Evolutionary conservation across 2,329 filamentous ascomycete genomes (phyloP).

Genomic region (Cryphonectria carpinicola): DNA sequence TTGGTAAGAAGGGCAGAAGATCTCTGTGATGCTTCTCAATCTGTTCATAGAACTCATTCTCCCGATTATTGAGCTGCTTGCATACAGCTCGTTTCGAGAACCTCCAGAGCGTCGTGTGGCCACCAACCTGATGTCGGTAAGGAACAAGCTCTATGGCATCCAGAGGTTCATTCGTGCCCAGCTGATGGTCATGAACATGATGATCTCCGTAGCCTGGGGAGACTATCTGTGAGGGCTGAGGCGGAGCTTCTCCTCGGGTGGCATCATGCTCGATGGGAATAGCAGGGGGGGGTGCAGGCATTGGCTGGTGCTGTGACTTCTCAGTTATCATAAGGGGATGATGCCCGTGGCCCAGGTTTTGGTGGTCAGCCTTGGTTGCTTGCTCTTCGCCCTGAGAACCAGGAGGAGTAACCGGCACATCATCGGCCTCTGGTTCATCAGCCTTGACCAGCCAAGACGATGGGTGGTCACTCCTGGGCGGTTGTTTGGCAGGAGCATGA

Average conservation of each 20-base stretch:
- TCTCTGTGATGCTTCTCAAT: slow-evolving; percentile 91
- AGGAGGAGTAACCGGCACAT: slow-evolving; percentile 32
- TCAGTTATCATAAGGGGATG: slow-evolving; percentile 22
- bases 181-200: slow-evolving; percentile 56
- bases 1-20: slow-evolving; percentile 86
- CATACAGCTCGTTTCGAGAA: slow-evolving; percentile 95
- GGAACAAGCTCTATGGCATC: slow-evolving; percentile 95
- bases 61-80: slow-evolving; percentile 96
- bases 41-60: slow-evolving; percentile 98
- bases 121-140: slow-evolving; percentile 96
- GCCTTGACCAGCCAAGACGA: slow-evolving; percentile 61
- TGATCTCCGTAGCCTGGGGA: slow-evolving; percentile 52
- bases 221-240: slow-evolving; percentile 43
- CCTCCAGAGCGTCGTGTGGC: slow-evolving; percentile 93
- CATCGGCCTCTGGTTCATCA: slow-evolving; percentile 51
- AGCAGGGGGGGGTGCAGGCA: slow-evolving; percentile 3
- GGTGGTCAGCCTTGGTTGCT: slow-evolving; percentile 24
- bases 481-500: slow-evolving; percentile 16
- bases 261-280: slow-evolving; percentile 34
- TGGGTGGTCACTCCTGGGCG: slow-evolving; percentile 30
- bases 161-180: slow-evolving; percentile 63
- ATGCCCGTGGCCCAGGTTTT: slow-evolving; percentile 7
- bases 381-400: slow-evolving; percentile 41
- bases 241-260: slow-evolving; percentile 37
- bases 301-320: slow-evolving; percentile 13